Conservation (phyloP, 169 alveolate species). For the Perkinsus olseni region DNA sequence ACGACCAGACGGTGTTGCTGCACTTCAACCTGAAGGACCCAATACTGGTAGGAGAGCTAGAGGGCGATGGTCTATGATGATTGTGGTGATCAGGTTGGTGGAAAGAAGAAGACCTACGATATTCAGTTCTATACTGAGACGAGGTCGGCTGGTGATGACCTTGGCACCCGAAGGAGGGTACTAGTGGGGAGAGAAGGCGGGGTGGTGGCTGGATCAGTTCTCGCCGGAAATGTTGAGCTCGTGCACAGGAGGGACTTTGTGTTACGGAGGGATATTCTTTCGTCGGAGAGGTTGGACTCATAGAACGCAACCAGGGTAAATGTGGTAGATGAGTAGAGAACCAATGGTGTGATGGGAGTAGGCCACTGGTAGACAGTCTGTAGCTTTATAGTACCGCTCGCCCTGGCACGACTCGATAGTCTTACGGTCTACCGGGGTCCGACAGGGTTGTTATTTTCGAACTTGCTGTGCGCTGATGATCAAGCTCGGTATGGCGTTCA, state of each 20-base stretch:
- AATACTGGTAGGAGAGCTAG: background rate
- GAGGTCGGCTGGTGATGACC: slow-evolving; percentile 91
- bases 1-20: slow-evolving; percentile 84
- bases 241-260: background rate
- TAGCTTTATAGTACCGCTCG: too few species aligned
- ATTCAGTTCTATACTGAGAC: slow-evolving; percentile 92
- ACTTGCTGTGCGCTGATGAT: too few species aligned
- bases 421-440: too few species aligned
- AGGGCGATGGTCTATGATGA: background rate
- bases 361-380: too few species aligned
- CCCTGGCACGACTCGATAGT: too few species aligned
- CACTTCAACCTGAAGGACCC: slow-evolving; percentile 66
- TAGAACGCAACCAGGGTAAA: too few species aligned
- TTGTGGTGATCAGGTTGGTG: slow-evolving; percentile 41
- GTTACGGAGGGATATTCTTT: background rate
- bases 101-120: slow-evolving; percentile 85
- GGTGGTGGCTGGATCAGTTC: background rate
- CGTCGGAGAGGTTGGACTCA: too few species aligned
- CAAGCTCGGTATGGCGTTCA: too few species aligned
- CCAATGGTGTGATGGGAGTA: too few species aligned
- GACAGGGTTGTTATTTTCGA: too few species aligned
- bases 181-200: background rate
- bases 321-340: too few species aligned
- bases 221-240: background rate
- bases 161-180: slow-evolving; percentile 60